phyloP scores from a whole-genome alignment of 1,139 yeast genomes.

The Lodderomyces beijingensis region DNA sequence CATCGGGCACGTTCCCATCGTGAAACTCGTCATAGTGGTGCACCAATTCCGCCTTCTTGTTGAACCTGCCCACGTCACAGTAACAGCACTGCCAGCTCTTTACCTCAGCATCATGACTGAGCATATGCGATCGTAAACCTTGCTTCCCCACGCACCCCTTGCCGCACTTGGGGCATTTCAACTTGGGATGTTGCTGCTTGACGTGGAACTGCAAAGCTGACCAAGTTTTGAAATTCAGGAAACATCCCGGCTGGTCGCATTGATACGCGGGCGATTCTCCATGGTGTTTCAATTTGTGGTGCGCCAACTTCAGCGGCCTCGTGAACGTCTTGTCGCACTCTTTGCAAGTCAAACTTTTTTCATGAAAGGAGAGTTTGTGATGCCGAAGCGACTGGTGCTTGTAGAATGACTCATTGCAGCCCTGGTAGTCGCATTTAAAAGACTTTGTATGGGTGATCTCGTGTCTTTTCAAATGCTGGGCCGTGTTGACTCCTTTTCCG shows the following conservation, averaged over 20 bases:
- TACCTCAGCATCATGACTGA: conserved; percentile 47
- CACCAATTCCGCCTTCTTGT: conserved; percentile 32
- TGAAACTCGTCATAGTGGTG: conserved; percentile 43
- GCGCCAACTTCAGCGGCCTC: conserved; percentile 57
- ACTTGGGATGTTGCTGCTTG: conserved; percentile 67
- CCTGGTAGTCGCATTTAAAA: conserved; percentile 56
- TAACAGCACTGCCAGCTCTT: conserved; percentile 61
- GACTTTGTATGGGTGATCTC: conserved; percentile 73
- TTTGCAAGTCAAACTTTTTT: conserved; percentile 48
- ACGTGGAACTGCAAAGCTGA: conserved; percentile 70
- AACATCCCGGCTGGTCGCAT: conserved; percentile 62
- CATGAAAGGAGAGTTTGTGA: conserved; percentile 65
- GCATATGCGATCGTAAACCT: conserved; percentile 71
- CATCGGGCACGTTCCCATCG: conserved; percentile 37
- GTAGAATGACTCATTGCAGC: conserved; percentile 65
- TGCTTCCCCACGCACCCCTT: conserved; percentile 70
- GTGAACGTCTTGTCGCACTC: conserved; percentile 56
- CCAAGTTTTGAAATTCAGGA: conserved; percentile 65
- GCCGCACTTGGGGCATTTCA: conserved; percentile 63
- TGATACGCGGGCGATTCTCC: conserved; percentile 52
- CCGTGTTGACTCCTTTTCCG: conserved; percentile 76
- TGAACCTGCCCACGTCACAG: conserved; percentile 38
- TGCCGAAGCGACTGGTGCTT: conserved; percentile 76
- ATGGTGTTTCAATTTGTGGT: conserved; percentile 60
- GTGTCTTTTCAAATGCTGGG: conserved; percentile 81